A percentile compares a stretch with the other conserved stretches of the same genome.
phyloP scores from a whole-genome alignment of 2,329 filamentous ascomycete genomes.

The Scolecobasidium constrictum region DNA sequence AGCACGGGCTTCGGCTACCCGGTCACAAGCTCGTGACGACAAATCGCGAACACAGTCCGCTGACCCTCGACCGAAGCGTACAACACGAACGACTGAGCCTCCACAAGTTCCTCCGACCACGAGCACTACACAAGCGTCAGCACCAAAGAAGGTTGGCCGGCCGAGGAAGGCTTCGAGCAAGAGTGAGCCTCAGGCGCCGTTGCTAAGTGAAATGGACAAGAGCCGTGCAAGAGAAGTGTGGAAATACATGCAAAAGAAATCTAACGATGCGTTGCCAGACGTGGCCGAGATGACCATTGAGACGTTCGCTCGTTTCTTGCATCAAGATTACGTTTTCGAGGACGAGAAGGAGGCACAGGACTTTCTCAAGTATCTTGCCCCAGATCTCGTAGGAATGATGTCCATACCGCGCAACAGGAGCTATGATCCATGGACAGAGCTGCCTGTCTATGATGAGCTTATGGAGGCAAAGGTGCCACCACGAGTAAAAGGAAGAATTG shows the following conservation, averaged over 20 bases:
- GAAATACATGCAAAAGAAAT: constrained; percentile 28
- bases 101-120: too few relatives aligned
- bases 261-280: constrained; percentile 18
- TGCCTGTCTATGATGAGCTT: constrained; percentile 10
- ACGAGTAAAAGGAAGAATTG: constrained; percentile 12
- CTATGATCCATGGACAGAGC: constrained; percentile 12
- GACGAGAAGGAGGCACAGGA: constrained; percentile 20
- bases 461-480: constrained; percentile 16
- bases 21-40: neutral
- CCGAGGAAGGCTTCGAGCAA: neutral
- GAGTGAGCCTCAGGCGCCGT: neutral
- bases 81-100: neutral
- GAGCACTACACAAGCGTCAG: neutral
- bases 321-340: constrained; percentile 22
- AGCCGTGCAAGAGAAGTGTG: constrained; percentile 23
- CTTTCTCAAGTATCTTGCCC: constrained; percentile 24
- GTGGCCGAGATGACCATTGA: constrained; percentile 5
- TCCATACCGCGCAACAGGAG: constrained; percentile 16
- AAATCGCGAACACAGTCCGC: neutral
- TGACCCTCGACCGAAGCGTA: constrained; percentile 1
- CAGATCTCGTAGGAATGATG: constrained; percentile 28
- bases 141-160: neutral
- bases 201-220: constrained; percentile 13
- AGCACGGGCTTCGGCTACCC: neutral
- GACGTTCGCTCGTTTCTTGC: constrained; percentile 3